Evolutionary conservation across 371 early-diverging fungal genomes (phyloP), one percentile per base, ranked within the genome.

Genomic region (Funneliformis caledonium): DNA sequence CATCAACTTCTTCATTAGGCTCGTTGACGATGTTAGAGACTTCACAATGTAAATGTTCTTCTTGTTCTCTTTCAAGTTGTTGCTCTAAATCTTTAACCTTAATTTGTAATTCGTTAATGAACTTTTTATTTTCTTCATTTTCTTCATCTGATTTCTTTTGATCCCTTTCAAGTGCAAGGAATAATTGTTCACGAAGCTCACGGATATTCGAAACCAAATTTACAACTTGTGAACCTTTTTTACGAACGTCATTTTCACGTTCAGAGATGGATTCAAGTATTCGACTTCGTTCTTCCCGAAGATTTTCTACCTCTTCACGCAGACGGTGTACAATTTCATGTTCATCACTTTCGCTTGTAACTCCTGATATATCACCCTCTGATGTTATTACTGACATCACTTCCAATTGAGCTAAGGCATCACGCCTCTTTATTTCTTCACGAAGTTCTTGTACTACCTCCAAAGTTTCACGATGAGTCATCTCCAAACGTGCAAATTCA

Each of bases 231-330:
- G 83, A 62, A 6, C 85, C 61, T 4, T 85, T 84, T 59, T 86
- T 86, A 37, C 87, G 86, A 9, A 85, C 79, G 74, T 87, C 88
- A 60, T 87, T 85, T 77, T 77, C 68, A 14, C 80, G 80, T 43
- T 83, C 70, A 56, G 82, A 80, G 19, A 50, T 64, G 33, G 75
- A 3, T 78, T 69, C 67, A 64, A 79, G 11, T 81, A 37, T 60
- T 70, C 12, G 1, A 19, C 45, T 45, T 50, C 67, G 70, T 33
- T 61, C 79, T 42, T 83, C 82, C 47, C 82, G 81, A 52, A 80
- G 81, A 14, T 50, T 11, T 73, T 65, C 60, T 26, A 56, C 60
- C 43, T 74, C 37, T 43, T 69, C 33, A 76, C 72, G n/a, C 10
- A 79, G 80, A 12, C 70, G 50, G 11, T 79, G 52, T 5, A 79